Base-by-base conservation (phyloP, 148 eudicot species). In the Persicaria maculosa region DNA sequence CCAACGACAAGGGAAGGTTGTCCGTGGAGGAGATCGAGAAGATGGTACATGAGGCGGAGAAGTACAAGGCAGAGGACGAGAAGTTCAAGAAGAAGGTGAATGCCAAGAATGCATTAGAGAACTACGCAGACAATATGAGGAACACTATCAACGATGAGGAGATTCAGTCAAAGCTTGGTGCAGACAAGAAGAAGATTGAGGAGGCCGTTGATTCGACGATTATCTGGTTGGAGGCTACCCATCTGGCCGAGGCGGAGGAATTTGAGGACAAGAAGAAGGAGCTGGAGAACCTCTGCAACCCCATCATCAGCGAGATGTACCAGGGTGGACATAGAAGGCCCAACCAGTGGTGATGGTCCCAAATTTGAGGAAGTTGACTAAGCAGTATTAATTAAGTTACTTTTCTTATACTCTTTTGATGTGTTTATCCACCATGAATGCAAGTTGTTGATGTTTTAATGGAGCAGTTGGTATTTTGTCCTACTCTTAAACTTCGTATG, bases 51-150 rank as follows among this genome's bases (percentile, higher is more conserved):
- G 74, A 72, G 44, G 74, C 74, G 0, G 74, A 72, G 43, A 72
- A 50, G 58, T 72, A 72, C 74, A 72, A 72, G 61, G 74, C 74
- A 0, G 74, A 72, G 45, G 74, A 72, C 25, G 74, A 72, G 9
- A 46, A 48, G 44, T 58, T 19, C 9, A 72, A 72, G 58, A 72
- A 72, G 74, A 72, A 72, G 52, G 74, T 72, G 40, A 58, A 72
- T 15, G 74, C 74, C 58, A 72, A 72, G 74, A 72, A 72, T 4
- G 47, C 72, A 0, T 9, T 68, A 20, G 72, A 68, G 48, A 68
- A 68, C 25, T 68, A 68, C 1, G 74, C 74, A 0, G 50, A 72
- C 61, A 72, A 72, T 6, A 72, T 72, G 61, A 48, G 74, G 61
- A 72, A 72, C 17, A 72, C 74, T 7, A 72, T 72, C 36, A 72